Evolutionary conservation across 371 early-diverging fungal species (phyloP).

Genomic region (Sporodiniella umbellata): DNA sequence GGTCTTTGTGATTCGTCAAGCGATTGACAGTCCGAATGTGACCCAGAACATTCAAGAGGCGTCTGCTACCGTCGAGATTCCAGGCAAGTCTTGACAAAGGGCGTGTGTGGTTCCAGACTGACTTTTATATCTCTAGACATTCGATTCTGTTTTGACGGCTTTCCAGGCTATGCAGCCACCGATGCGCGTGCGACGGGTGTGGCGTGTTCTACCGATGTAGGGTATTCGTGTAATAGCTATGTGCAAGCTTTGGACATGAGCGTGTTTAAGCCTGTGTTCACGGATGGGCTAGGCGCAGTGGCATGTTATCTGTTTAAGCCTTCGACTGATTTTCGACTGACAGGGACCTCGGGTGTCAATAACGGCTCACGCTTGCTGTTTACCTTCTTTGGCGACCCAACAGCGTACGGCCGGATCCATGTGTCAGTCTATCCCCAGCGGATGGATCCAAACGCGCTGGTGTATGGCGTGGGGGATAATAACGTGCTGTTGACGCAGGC

Average conservation of each 20-base stretch:
- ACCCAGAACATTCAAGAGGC: slow-evolving; percentile 37
- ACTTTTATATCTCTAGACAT: too few relatives aligned
- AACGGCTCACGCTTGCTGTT: slow-evolving; percentile 42
- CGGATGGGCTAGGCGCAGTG: slow-evolving; percentile 38
- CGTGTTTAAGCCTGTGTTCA: slow-evolving; percentile 32
- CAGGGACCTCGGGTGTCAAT: slow-evolving; percentile 38
- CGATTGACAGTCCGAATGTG: slow-evolving; percentile 42
- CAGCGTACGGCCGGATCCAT: slow-evolving; percentile 36
- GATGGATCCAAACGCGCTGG: slow-evolving; percentile 42
- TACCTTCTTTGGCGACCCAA: slow-evolving; percentile 35
- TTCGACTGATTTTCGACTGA: slow-evolving; percentile 26
- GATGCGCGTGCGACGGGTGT: slow-evolving; percentile 28
- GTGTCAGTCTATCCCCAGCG: slow-evolving; percentile 38
- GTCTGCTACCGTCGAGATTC: slow-evolving; percentile 32
- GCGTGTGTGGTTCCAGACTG: too few relatives aligned
- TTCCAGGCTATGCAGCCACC: slow-evolving; percentile 12
- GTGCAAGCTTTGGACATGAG: slow-evolving; percentile 33
- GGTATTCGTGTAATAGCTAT: slow-evolving; percentile 28
- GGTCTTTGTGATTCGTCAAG: slow-evolving; percentile 46
- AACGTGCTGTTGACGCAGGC: slow-evolving; percentile 19
- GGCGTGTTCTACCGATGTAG: slow-evolving; percentile 36
- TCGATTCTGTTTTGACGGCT: slow-evolving; percentile 50
- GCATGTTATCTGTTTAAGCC: slow-evolving; percentile 40
- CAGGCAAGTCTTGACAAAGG: slow-evolving; percentile 26
- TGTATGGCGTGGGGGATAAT: slow-evolving; percentile 25